phyloP scores from a whole-genome alignment of 1,284 basidiomycete genomes.

The Somion occarium region DNA sequence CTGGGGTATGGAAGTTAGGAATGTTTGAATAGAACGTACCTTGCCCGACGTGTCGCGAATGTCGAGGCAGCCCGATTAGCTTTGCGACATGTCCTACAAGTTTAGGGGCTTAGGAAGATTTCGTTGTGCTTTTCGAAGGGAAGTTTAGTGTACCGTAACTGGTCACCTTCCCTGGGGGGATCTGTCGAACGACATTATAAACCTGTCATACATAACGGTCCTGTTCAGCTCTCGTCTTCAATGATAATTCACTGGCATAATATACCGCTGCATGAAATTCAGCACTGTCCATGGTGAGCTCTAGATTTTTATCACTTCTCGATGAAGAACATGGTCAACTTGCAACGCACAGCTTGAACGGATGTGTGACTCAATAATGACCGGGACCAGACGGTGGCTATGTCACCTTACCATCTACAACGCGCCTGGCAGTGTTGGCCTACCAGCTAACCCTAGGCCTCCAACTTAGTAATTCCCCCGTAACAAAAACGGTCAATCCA shows the following conservation, averaged over 20 bases:
- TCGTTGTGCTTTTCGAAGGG: background rate
- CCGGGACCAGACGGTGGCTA: too few species aligned
- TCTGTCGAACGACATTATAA: constrained; percentile 60
- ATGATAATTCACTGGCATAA: background rate
- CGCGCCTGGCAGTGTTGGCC: too few species aligned
- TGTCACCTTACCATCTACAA: too few species aligned
- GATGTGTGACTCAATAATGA: too few species aligned
- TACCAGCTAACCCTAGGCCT: too few species aligned
- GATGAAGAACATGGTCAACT: too few species aligned
- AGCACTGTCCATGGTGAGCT: constrained; percentile 9
- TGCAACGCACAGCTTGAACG: too few species aligned
- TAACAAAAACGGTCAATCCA: too few species aligned
- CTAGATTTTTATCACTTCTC: too few species aligned
- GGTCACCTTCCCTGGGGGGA: constrained; percentile 60
- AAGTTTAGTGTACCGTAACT: constrained; percentile 52
- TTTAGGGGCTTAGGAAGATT: constrained; percentile 1
- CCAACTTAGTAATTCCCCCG: too few species aligned
- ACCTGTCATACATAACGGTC: constrained; percentile 39
- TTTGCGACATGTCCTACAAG: constrained; percentile 75
- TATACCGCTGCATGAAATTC: constrained; percentile 7
- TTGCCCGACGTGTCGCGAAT: constrained; percentile 84
- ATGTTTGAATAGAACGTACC: constrained; percentile 39
- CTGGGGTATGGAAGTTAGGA: background rate
- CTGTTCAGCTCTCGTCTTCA: background rate
- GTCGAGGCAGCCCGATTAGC: constrained; percentile 75